phyloP scores from a whole-genome alignment of 164 flowering plant genomes.

The Tinospora cordifolia region DNA sequence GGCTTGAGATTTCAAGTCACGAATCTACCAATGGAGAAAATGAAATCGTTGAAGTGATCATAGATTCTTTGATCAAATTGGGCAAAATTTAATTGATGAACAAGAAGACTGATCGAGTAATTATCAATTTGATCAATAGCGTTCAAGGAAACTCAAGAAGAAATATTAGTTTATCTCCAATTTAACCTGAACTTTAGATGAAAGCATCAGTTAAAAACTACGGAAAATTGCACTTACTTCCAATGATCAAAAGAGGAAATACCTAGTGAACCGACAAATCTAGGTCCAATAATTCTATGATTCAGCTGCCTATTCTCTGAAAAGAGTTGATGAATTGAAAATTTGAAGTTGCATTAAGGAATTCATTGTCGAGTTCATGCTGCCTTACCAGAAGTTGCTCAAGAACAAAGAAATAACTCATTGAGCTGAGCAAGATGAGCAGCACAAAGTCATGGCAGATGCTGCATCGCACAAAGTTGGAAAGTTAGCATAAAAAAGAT shows the following conservation, averaged over 20 bases:
- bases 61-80: neutral
- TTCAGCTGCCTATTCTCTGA: neutral
- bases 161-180: no score
- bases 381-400: conserved; percentile 87
- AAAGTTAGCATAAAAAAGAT: conserved; percentile 8
- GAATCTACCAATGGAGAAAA: conserved; percentile 34
- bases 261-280: neutral
- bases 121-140: no score
- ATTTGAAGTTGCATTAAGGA: neutral
- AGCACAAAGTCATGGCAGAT: conserved; percentile 85
- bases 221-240: neutral
- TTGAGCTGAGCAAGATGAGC: conserved; percentile 76
- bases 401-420: conserved; percentile 91
- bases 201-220: no score
- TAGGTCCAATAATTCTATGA: neutral
- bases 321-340: neutral
- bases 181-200: no score
- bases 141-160: no score
- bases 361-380: conserved; percentile 1
- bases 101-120: neutral
- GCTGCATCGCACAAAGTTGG: conserved; percentile 36
- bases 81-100: neutral
- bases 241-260: neutral
- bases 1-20: conserved; percentile 57
- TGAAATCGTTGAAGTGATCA: neutral